These are phyloP conservation scores for Stachybotrys elegans DNA, from an alignment of 2,329 filamentous ascomycete species.

Conservation along the genomic window DNA sequence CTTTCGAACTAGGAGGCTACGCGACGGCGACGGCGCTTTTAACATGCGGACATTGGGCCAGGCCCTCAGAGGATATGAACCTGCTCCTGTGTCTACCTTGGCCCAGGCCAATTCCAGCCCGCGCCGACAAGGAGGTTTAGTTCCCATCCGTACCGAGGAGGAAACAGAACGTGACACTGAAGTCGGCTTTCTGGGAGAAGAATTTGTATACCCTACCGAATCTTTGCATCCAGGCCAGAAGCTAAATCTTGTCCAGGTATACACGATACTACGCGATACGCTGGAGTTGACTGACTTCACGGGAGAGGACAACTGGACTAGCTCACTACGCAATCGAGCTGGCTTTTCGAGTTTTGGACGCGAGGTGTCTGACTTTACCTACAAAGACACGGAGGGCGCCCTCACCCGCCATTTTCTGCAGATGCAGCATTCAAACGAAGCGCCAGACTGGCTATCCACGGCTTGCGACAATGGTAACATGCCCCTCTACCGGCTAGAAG, in stretches of 20 bases:
- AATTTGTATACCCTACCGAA: background rate
- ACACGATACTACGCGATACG: background rate
- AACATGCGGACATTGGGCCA: background rate
- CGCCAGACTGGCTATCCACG: background rate
- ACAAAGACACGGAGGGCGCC: background rate
- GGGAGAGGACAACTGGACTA: background rate
- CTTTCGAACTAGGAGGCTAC: background rate
- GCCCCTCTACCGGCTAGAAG: background rate
- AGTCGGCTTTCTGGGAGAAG: background rate
- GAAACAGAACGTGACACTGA: background rate
- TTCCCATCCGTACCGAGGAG: background rate
- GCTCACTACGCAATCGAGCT: background rate
- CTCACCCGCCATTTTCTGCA: background rate
- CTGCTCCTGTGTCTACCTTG: background rate
- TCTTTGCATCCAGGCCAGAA: background rate
- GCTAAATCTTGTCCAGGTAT: background rate
- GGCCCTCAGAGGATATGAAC: too few relatives aligned
- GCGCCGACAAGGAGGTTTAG: background rate
- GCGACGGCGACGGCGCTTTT: background rate
- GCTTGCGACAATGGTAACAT: slow-evolving; percentile 1
- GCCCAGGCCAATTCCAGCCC: background rate
- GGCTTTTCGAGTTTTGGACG: background rate
- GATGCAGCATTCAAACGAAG: background rate
- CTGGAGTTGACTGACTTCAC: background rate
- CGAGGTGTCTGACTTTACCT: background rate